These are phyloP conservation scores for Bipolaris zeicola DNA, from an alignment of 2,329 filamentous ascomycete genomes.

Conservation along the genomic window DNA sequence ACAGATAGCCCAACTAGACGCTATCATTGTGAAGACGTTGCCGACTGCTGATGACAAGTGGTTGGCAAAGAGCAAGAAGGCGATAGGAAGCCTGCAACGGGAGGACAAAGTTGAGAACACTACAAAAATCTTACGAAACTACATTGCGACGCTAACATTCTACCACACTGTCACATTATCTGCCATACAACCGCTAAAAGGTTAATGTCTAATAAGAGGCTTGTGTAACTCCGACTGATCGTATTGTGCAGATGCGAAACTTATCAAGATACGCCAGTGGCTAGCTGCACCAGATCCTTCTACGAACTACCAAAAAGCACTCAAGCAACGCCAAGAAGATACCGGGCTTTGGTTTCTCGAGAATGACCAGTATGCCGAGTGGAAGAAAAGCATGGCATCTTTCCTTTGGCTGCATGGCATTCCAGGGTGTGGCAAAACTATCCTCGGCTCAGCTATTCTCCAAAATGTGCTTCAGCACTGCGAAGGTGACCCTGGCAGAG, in stretches of 20 bases:
- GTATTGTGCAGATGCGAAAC: constrained; percentile 1
- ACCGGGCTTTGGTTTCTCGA: constrained; percentile 48
- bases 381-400: constrained; percentile 39
- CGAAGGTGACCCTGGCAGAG: constrained; percentile 10
- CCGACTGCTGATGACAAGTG: background rate
- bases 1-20: background rate
- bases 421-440: constrained; percentile 52
- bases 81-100: background rate
- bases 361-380: constrained; percentile 29
- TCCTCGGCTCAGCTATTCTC: constrained; percentile 49
- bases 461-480: constrained; percentile 31
- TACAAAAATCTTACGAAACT: background rate
- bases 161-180: background rate
- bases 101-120: background rate
- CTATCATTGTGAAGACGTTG: background rate
- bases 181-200: background rate
- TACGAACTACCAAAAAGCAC: constrained; percentile 44
- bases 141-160: background rate
- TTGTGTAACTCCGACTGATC: background rate
- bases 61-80: background rate
- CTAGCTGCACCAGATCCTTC: constrained; percentile 46
- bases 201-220: background rate
- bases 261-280: constrained; percentile 29
- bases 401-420: constrained; percentile 50
- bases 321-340: constrained; percentile 34